These are phyloP conservation scores for Gossypioides kirkii DNA, from an alignment of 345 rosid genomes.

Conservation along the genomic window DNA sequence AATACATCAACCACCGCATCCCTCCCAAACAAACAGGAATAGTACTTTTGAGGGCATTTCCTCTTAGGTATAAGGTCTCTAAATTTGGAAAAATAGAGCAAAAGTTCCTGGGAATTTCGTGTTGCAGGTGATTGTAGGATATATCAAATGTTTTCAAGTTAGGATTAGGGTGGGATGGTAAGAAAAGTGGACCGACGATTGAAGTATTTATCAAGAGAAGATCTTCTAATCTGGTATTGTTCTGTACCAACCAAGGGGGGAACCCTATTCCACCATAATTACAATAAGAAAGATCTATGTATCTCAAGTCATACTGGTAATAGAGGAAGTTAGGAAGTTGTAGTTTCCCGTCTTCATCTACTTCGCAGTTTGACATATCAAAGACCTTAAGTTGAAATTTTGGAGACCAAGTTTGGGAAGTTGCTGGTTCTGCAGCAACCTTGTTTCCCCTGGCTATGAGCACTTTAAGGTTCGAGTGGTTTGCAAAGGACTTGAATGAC, in stretches of 20 bases:
- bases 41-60: too few relatives aligned
- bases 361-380: background rate
- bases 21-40: too few relatives aligned
- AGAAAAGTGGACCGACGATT: too few relatives aligned
- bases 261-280: background rate
- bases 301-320: background rate
- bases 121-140: too few relatives aligned
- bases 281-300: background rate
- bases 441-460: background rate
- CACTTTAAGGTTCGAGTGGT: background rate
- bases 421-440: background rate
- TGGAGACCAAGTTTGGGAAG: background rate
- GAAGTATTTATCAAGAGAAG: too few relatives aligned
- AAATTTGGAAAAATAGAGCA: background rate
- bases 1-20: too few relatives aligned
- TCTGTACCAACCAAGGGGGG: too few relatives aligned
- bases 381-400: slow-evolving; percentile 1
- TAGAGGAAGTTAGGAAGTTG: background rate
- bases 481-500: background rate
- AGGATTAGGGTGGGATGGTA: too few relatives aligned
- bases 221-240: too few relatives aligned
- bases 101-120: too few relatives aligned
- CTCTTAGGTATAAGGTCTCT: too few relatives aligned
- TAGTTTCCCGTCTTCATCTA: background rate
- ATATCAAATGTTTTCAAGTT: too few relatives aligned